Conservation (phyloP, 1,139 yeast species). For the Hemisphaericaspora lyxosophila region DNA sequence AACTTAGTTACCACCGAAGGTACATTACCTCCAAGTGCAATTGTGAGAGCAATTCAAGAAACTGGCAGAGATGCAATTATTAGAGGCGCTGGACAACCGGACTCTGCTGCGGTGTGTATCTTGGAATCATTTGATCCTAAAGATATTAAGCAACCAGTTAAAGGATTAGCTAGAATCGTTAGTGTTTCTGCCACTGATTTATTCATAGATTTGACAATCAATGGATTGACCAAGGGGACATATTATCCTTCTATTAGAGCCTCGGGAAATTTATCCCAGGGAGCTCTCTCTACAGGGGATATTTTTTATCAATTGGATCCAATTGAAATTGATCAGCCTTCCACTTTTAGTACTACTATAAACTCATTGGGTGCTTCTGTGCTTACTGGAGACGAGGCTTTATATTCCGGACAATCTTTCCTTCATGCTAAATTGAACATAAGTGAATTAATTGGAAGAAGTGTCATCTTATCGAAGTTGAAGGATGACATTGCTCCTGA, state of each 20-base stretch:
- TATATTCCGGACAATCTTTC: slow-evolving; percentile 63
- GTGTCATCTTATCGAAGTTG: slow-evolving; percentile 59
- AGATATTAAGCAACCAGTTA: slow-evolving; percentile 60
- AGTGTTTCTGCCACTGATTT: slow-evolving; percentile 52
- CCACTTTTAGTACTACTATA: slow-evolving; percentile 32
- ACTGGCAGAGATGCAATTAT: slow-evolving; percentile 88
- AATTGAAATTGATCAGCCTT: slow-evolving; percentile 42
- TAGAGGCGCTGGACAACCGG: slow-evolving; percentile 85
- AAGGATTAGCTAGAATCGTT: slow-evolving; percentile 88
- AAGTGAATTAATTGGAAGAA: slow-evolving; percentile 73
- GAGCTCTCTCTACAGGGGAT: slow-evolving; percentile 69
- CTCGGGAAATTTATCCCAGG: slow-evolving; percentile 74
- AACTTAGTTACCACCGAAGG: slow-evolving; percentile 69
- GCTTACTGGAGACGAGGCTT: slow-evolving; percentile 16
- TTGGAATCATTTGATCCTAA: slow-evolving; percentile 65
- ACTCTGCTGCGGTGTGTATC: slow-evolving; percentile 90
- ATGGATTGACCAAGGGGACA: slow-evolving; percentile 62
- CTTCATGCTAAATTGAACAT: slow-evolving; percentile 58
- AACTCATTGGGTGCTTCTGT: slow-evolving; percentile 40
- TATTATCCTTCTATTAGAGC: slow-evolving; percentile 70
- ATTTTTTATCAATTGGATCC: slow-evolving; percentile 48
- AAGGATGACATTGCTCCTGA: slow-evolving; percentile 39
- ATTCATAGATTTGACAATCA: slow-evolving; percentile 75
- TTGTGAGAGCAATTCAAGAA: slow-evolving; percentile 62
- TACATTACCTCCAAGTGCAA: slow-evolving; percentile 63